phyloP scores from a whole-genome alignment of 306 rosid genomes.

The Ziziphus jujuba region DNA sequence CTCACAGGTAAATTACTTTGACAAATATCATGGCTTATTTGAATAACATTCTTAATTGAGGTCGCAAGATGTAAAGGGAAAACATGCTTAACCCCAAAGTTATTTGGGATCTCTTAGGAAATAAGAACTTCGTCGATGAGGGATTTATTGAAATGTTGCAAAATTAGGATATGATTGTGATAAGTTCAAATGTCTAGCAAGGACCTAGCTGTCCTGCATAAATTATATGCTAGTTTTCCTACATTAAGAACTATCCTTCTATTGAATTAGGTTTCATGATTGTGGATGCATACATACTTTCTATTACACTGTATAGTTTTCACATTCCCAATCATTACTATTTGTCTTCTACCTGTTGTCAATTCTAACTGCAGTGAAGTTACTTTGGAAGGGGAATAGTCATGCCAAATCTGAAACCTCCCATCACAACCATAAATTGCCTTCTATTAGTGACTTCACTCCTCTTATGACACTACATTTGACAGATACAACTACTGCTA shows the following conservation, averaged over 20 bases:
- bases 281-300: background rate
- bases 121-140: too few species aligned
- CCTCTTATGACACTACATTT: slow-evolving; percentile 94
- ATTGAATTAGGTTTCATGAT: background rate
- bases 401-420: slow-evolving; percentile 95
- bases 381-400: slow-evolving; percentile 85
- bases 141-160: too few species aligned
- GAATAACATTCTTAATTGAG: background rate
- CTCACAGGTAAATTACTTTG: slow-evolving; percentile 58
- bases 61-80: background rate
- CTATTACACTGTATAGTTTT: background rate
- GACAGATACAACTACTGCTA: slow-evolving; percentile 66
- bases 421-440: slow-evolving; percentile 63
- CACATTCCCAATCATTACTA: background rate
- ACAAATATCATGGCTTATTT: background rate
- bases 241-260: background rate
- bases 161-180: too few species aligned
- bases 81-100: background rate
- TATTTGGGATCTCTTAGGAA: too few species aligned
- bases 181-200: too few species aligned
- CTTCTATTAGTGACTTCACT: slow-evolving; percentile 56
- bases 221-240: too few species aligned
- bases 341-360: slow-evolving; percentile 15
- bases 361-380: slow-evolving; percentile 42
- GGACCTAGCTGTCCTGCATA: too few species aligned